Percentiles rank a stretch among this genome's conserved stretches.
Evolutionary conservation across 2,329 filamentous ascomycete genomes (phyloP).

Genomic region (Aspergillus spinulosporus): DNA sequence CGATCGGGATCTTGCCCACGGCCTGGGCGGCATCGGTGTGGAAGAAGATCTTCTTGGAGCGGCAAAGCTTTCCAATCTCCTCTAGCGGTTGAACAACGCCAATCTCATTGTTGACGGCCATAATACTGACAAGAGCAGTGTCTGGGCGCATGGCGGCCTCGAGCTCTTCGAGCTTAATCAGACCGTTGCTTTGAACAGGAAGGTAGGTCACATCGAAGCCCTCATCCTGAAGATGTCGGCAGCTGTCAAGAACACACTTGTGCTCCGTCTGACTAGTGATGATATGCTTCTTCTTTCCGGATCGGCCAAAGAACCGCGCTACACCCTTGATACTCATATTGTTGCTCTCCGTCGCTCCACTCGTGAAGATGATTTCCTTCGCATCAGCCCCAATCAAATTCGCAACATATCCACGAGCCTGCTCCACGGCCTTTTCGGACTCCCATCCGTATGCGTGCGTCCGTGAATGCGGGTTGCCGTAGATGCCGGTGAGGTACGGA

Average conservation of each 20-base stretch:
- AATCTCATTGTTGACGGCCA: constrained; percentile 99
- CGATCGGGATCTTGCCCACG: constrained; percentile 95
- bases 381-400: constrained; percentile 87
- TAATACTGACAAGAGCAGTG: constrained; percentile 90
- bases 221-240: constrained; percentile 92
- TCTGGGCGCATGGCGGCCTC: constrained; percentile 88
- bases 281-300: constrained; percentile 97
- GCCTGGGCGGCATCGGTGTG: constrained; percentile 96
- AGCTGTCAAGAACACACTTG: constrained; percentile 98
- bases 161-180: constrained; percentile 79
- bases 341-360: constrained; percentile 98
- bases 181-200: constrained; percentile 81
- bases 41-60: constrained; percentile 93
- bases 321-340: constrained; percentile 99
- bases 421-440: constrained; percentile 88
- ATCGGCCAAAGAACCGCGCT: constrained; percentile 87
- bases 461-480: constrained; percentile 94
- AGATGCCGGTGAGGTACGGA: constrained; percentile 87
- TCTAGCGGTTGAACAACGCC: constrained; percentile 96
- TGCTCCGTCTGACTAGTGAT: constrained; percentile 98
- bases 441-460: constrained; percentile 99
- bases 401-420: constrained; percentile 80
- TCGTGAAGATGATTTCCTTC: constrained; percentile 99
- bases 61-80: constrained; percentile 89
- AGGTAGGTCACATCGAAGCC: constrained; percentile 97